A percentile compares a stretch with the other conserved stretches of the same genome.
phyloP scores from a whole-genome alignment of 2,329 filamentous ascomycete genomes.

The Colletotrichum sp. region DNA sequence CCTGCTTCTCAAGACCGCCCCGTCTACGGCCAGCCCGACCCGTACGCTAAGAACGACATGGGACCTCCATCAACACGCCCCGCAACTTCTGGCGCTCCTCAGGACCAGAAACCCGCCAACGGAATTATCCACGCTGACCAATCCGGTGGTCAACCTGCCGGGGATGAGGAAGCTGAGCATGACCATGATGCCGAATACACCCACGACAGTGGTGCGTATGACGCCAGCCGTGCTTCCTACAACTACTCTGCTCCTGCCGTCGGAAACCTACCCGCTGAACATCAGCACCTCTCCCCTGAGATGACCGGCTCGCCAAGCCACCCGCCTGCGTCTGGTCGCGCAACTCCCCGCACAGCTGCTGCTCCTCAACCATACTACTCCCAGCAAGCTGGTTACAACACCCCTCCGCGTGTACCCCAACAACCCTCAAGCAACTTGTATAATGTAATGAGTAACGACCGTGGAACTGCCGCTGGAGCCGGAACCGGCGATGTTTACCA shows the following conservation, averaged over 20 bases:
- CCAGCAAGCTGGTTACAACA: conserved; percentile 73
- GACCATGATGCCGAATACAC: conserved; percentile 87
- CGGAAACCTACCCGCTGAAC: conserved; percentile 71
- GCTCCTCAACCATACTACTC: conserved; percentile 77
- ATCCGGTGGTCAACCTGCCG: conserved; percentile 54
- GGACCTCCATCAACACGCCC: conserved; percentile 75
- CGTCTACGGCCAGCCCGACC: conserved; percentile 70
- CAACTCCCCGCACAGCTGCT: conserved; percentile 81
- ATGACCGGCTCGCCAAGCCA: conserved; percentile 83
- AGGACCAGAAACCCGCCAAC: conserved; percentile 70
- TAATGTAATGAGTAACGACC: conserved; percentile 85
- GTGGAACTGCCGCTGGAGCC: conserved; percentile 70
- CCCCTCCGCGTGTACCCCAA: conserved; percentile 72
- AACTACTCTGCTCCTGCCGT: conserved; percentile 76
- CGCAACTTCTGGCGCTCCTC: conserved; percentile 60
- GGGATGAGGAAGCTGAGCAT: conserved; percentile 74
- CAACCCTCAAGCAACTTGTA: conserved; percentile 82
- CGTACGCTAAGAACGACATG: conserved; percentile 88
- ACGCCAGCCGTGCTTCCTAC: conserved; percentile 74
- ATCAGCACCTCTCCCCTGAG: conserved; percentile 79
- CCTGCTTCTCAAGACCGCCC: conserved; percentile 62
- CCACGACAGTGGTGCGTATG: conserved; percentile 79
- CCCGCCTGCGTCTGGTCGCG: conserved; percentile 80
- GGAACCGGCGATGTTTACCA: conserved; percentile 73
- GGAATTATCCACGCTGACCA: conserved; percentile 65